phyloP scores from a whole-genome alignment of 2,329 filamentous ascomycete genomes.

The Colletotrichum sp. region DNA sequence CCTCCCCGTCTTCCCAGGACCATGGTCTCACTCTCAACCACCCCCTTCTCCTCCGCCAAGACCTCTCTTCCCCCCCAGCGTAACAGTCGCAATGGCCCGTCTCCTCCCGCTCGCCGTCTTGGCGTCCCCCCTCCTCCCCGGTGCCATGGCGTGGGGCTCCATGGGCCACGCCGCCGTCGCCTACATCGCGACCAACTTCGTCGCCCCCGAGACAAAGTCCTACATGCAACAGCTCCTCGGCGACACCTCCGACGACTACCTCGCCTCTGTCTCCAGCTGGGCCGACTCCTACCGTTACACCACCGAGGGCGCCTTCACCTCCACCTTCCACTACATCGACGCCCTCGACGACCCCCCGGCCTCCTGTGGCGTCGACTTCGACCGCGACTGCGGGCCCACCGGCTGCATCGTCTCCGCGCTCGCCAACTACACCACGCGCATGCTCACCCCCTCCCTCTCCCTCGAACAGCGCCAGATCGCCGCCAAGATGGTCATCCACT shows the following conservation, averaged over 20 bases:
- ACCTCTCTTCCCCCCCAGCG: not conserved
- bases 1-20: not conserved
- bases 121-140: conserved; percentile 20
- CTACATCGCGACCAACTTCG: conserved; percentile 55
- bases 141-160: conserved; percentile 40
- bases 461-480: conserved; percentile 21
- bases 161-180: conserved; percentile 60
- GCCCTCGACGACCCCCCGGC: conserved; percentile 19
- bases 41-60: not conserved
- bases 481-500: conserved; percentile 25
- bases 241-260: conserved; percentile 48
- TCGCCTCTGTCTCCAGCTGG: conserved; percentile 49
- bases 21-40: not conserved
- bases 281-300: conserved; percentile 24
- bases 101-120: conserved; percentile 24
- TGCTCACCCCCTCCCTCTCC: conserved; percentile 48
- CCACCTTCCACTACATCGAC: conserved; percentile 23
- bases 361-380: conserved; percentile 20
- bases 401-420: conserved; percentile 22
- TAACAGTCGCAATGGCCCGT: conserved; percentile 26
- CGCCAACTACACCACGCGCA: conserved; percentile 27
- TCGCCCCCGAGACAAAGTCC: conserved; percentile 39
- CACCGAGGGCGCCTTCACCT: conserved; percentile 23
- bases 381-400: conserved; percentile 21
- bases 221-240: conserved; percentile 33